Conservation (phyloP, 2,329 filamentous ascomycete species). For the Herpomyces periplanetae region DNA sequence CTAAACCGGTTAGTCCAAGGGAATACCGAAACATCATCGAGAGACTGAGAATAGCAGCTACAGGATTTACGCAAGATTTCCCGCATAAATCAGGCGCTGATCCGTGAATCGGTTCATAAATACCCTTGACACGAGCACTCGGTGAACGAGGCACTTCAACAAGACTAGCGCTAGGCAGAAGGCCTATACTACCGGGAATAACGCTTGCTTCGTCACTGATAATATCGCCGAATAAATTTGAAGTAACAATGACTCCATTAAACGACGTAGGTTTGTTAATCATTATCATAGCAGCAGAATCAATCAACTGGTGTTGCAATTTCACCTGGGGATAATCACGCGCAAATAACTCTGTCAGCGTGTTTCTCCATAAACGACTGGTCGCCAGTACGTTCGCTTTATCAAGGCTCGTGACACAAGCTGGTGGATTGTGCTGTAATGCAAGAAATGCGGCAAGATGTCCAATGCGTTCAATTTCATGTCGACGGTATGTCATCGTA, state of each 20-base stretch:
- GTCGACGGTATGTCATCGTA: conserved; percentile 44
- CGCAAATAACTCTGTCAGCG: conserved; percentile 42
- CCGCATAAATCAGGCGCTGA: conserved; percentile 78
- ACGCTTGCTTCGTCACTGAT: conserved; percentile 80
- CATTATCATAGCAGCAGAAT: conserved; percentile 90
- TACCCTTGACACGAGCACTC: conserved; percentile 50
- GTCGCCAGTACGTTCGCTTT: conserved; percentile 92
- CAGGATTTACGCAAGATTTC: conserved; percentile 58
- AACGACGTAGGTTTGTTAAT: conserved; percentile 60
- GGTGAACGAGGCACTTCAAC: conserved; percentile 54
- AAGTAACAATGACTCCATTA: conserved; percentile 67
- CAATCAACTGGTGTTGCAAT: conserved; percentile 61
- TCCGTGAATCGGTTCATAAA: conserved; percentile 90
- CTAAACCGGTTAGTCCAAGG: conserved; percentile 33
- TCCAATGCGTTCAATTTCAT: conserved; percentile 58
- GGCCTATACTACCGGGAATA: conserved; percentile 57
- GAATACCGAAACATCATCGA: conserved; percentile 94
- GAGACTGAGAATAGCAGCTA: conserved; percentile 61
- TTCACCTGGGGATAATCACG: conserved; percentile 60
- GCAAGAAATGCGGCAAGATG: conserved; percentile 46
- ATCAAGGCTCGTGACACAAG: conserved; percentile 50
- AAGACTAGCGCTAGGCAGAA: conserved; percentile 56
- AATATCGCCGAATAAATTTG: conserved; percentile 84
- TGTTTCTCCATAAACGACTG: conserved; percentile 53
- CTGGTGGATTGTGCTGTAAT: conserved; percentile 28